Evolutionary conservation across 2,329 filamentous ascomycete genomes (phyloP).

Genomic region (Ophiostoma tasmaniense): DNA sequence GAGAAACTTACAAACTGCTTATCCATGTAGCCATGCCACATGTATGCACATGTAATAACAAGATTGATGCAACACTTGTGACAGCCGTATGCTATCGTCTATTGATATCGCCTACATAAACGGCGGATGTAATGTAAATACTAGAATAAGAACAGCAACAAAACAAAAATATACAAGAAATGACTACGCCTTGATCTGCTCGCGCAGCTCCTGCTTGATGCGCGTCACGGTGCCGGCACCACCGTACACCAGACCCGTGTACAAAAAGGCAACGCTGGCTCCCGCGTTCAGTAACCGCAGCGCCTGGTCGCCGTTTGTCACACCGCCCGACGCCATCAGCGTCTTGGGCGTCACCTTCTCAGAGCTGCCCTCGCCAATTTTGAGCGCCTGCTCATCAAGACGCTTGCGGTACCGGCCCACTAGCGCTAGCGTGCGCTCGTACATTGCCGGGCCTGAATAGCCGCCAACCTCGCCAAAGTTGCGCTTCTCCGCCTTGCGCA

Average conservation of each 20-base stretch:
- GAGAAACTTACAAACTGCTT: too few relatives aligned
- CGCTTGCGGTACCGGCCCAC: constrained; percentile 70
- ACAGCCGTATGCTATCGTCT: not conserved
- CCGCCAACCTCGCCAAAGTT: constrained; percentile 72
- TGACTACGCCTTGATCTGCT: constrained; percentile 18
- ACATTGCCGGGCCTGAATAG: constrained; percentile 85
- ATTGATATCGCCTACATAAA: not conserved
- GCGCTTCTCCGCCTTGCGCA: constrained; percentile 58
- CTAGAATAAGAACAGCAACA: not conserved
- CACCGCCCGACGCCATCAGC: constrained; percentile 89
- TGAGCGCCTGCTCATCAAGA: constrained; percentile 42
- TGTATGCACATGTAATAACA: too few relatives aligned
- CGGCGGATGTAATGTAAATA: not conserved
- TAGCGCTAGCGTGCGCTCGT: constrained; percentile 66
- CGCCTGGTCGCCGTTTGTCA: constrained; percentile 81
- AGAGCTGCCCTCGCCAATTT: constrained; percentile 23
- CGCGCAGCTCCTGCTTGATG: constrained; percentile 55
- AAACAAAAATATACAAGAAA: not conserved
- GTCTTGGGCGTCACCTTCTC: constrained; percentile 47
- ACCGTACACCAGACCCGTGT: constrained; percentile 64
- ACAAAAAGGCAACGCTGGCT: constrained; percentile 84
- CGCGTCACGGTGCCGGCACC: constrained; percentile 56
- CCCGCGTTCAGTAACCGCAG: constrained; percentile 76
- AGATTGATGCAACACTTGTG: not conserved
- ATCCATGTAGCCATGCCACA: too few relatives aligned